These are phyloP conservation scores for Lentinula guzmanii DNA, from an alignment of 768 basidiomycete species.

Conservation along the genomic window DNA sequence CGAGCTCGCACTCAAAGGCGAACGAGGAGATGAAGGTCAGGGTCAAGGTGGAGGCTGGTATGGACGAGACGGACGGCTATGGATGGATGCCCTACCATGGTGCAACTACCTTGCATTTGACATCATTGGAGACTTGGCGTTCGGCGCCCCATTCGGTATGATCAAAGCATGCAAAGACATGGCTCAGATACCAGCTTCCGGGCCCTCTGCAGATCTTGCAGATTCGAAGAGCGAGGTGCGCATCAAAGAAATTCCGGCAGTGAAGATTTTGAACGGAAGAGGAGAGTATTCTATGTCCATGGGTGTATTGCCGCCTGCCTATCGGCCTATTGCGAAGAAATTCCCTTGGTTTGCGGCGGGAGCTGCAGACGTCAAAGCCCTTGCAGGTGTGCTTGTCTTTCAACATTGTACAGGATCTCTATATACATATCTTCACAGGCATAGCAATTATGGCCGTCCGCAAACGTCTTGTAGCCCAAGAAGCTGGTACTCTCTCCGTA, in stretches of 20 bases:
- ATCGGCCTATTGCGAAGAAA: slow-evolving; percentile 57
- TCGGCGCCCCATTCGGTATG: slow-evolving; percentile 90
- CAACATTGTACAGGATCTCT: not conserved
- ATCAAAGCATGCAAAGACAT: slow-evolving; percentile 65
- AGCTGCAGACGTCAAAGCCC: slow-evolving; percentile 54
- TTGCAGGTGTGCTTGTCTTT: slow-evolving; percentile 47
- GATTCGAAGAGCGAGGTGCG: slow-evolving; percentile 26
- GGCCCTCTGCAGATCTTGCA: slow-evolving; percentile 46
- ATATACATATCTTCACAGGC: not conserved
- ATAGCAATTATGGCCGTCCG: slow-evolving; percentile 77
- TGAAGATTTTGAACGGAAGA: slow-evolving; percentile 80
- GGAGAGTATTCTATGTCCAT: slow-evolving; percentile 84
- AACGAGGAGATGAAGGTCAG: slow-evolving; percentile 54
- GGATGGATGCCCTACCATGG: slow-evolving; percentile 67
- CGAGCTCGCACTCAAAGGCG: slow-evolving; percentile 48
- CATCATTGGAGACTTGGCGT: slow-evolving; percentile 84
- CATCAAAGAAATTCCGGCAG: slow-evolving; percentile 65
- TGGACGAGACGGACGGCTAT: slow-evolving; percentile 59
- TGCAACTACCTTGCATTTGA: slow-evolving; percentile 52
- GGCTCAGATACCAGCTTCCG: slow-evolving; percentile 59
- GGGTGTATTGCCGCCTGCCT: slow-evolving; percentile 68
- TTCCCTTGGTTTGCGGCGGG: slow-evolving; percentile 79
- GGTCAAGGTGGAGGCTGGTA: slow-evolving; percentile 56
- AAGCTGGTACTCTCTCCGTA: slow-evolving; percentile 33
- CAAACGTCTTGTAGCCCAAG: slow-evolving; percentile 60